phyloP scores from a whole-genome alignment of 169 alveolate species.

The Theileria orientalis region DNA sequence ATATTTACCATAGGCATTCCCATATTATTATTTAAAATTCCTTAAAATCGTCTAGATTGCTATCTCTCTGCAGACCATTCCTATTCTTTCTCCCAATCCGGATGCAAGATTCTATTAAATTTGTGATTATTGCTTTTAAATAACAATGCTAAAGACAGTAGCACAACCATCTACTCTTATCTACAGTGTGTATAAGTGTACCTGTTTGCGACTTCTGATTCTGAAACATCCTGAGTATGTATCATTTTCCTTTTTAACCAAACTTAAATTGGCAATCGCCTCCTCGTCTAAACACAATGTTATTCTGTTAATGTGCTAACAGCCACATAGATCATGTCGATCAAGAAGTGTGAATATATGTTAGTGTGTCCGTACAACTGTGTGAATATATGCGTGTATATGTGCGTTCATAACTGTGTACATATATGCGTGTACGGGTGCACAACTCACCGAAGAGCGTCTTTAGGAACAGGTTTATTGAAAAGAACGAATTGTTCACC shows the following conservation, averaged over 20 bases:
- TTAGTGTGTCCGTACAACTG: too few relatives aligned
- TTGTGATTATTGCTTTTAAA: background rate
- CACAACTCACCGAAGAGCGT: slow-evolving; percentile 74
- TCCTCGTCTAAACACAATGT: slow-evolving; percentile 80
- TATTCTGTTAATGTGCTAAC: too few relatives aligned
- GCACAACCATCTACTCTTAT: background rate
- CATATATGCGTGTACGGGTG: too few relatives aligned
- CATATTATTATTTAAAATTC: too few relatives aligned
- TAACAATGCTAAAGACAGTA: background rate
- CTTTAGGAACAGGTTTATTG: slow-evolving; percentile 86
- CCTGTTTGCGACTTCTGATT: slow-evolving; percentile 72
- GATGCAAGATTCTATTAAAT: slow-evolving; percentile 21
- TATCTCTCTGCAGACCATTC: slow-evolving; percentile 26
- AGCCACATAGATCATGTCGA: too few relatives aligned
- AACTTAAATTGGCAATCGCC: slow-evolving; percentile 87
- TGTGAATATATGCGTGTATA: too few relatives aligned
- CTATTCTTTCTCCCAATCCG: slow-evolving; percentile 56
- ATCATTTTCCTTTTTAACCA: slow-evolving; percentile 65
- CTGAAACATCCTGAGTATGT: slow-evolving; percentile 68
- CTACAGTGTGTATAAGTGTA: background rate
- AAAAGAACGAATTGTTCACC: slow-evolving; percentile 81
- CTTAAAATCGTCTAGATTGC: slow-evolving; percentile 34
- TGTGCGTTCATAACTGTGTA: too few relatives aligned
- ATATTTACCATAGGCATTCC: too few relatives aligned
- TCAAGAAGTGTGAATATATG: too few relatives aligned